Conservation (phyloP, 179 eudicot genomes). For the Heliamphora ciliata region DNA sequence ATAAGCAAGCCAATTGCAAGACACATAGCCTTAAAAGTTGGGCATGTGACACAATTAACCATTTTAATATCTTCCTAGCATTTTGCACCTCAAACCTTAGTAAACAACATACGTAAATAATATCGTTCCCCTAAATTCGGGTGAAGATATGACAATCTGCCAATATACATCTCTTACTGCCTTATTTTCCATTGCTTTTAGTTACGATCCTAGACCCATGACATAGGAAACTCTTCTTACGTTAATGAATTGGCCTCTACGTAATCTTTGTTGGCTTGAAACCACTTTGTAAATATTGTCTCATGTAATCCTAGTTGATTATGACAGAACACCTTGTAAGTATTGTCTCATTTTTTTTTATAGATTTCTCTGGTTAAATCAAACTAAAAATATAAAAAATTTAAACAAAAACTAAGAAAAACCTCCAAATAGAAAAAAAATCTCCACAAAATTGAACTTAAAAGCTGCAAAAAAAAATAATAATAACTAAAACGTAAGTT, state of each 20-base stretch:
- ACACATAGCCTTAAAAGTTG: too few species aligned
- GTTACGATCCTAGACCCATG: background rate
- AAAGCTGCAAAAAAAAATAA: too few species aligned
- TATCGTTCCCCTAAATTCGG: background rate
- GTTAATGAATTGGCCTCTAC: background rate
- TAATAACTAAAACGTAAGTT: too few species aligned
- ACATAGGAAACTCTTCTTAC: background rate
- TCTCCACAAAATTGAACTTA: too few species aligned
- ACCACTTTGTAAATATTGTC: background rate
- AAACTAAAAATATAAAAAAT: too few species aligned
- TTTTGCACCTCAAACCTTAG: background rate
- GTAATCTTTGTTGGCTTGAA: background rate
- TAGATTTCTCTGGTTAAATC: too few species aligned
- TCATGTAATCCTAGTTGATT: background rate
- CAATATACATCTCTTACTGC: background rate
- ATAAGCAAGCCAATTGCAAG: background rate
- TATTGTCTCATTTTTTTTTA: too few species aligned
- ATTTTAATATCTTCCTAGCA: background rate
- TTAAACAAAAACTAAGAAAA: too few species aligned
- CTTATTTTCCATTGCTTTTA: background rate
- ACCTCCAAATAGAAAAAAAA: too few species aligned
- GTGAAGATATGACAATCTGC: background rate
- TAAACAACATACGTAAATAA: background rate
- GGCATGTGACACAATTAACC: background rate
- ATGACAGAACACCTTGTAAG: too few species aligned